phyloP scores from a whole-genome alignment of 2,329 filamentous ascomycete genomes.

The Fusarium irregulare region DNA sequence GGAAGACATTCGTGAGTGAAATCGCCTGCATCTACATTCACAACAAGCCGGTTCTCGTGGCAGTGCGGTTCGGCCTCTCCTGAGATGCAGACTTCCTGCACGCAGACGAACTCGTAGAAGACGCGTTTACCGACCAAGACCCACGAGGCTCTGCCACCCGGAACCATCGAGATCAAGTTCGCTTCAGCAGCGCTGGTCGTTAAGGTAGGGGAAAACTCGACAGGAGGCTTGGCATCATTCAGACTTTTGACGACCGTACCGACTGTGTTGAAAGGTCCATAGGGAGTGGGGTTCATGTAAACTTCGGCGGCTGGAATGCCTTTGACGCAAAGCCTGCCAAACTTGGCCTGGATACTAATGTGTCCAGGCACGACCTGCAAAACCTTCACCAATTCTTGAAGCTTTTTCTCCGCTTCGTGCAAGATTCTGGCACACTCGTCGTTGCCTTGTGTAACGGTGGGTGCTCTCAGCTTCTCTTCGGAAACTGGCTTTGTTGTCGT shows the following conservation, averaged over 20 bases:
- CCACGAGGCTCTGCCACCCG: constrained; percentile 37
- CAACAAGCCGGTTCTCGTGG: constrained; percentile 16
- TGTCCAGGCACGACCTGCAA: constrained; percentile 43
- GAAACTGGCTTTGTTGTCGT: not conserved
- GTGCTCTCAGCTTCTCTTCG: not conserved
- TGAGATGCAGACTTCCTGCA: not conserved
- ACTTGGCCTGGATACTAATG: constrained; percentile 41
- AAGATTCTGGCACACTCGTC: constrained; percentile 15
- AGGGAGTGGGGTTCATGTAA: constrained; percentile 12
- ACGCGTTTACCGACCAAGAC: constrained; percentile 24
- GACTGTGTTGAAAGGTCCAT: constrained; percentile 34
- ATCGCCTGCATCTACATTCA: constrained; percentile 47
- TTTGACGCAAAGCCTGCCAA: constrained; percentile 48
- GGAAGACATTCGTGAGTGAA: constrained; percentile 41
- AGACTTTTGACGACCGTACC: constrained; percentile 11
- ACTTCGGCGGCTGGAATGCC: constrained; percentile 34
- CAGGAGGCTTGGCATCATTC: constrained; percentile 9
- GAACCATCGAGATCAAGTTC: constrained; percentile 30
- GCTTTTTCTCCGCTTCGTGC: constrained; percentile 14
- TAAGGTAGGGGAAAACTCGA: constrained; percentile 47
- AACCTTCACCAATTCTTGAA: constrained; percentile 27
- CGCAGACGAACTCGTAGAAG: constrained; percentile 47
- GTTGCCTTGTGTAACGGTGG: not conserved
- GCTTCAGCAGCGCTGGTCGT: constrained; percentile 46
- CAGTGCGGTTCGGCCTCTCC: not conserved